Percentiles rank a stretch among this genome's conserved stretches.
phyloP scores from a whole-genome alignment of 495 filamentous ascomycete genomes.

The Penicillium tannophilum region DNA sequence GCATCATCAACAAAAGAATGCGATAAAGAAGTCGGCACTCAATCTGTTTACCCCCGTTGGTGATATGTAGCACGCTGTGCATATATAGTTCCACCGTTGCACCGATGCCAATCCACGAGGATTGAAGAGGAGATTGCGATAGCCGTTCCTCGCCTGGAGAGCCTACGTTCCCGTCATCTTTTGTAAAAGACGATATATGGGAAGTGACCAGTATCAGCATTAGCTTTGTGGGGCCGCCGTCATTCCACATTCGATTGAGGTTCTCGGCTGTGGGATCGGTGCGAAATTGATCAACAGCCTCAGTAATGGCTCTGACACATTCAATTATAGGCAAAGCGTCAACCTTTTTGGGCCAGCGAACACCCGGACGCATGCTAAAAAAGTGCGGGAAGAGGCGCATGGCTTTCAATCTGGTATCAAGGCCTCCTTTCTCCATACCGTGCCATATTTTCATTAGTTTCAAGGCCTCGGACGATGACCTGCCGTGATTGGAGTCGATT shows the following conservation, averaged over 20 bases:
- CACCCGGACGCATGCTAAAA: background rate
- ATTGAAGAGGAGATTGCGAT: background rate
- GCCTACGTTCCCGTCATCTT: background rate
- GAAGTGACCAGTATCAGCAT: background rate
- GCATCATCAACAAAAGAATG: background rate
- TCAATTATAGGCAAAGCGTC: background rate
- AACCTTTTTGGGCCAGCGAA: background rate
- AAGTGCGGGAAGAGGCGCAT: background rate
- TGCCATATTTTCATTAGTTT: background rate
- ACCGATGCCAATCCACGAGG: background rate
- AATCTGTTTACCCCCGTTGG: background rate
- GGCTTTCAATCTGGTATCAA: background rate
- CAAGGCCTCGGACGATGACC: background rate
- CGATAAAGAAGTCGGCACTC: background rate
- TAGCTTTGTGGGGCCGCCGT: background rate
- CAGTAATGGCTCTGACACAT: background rate
- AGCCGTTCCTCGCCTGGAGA: background rate
- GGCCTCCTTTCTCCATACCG: background rate
- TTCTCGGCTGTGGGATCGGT: background rate
- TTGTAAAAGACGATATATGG: background rate
- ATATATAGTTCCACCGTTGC: background rate
- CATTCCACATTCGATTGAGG: background rate
- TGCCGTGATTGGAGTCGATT: background rate
- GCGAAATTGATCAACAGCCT: background rate
- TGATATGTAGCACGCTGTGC: background rate